Percentiles rank a stretch among this genome's conserved stretches.
Evolutionary conservation across 2,329 filamentous ascomycete genomes (phyloP).

Genomic region (Ophiostoma pallidulum): DNA sequence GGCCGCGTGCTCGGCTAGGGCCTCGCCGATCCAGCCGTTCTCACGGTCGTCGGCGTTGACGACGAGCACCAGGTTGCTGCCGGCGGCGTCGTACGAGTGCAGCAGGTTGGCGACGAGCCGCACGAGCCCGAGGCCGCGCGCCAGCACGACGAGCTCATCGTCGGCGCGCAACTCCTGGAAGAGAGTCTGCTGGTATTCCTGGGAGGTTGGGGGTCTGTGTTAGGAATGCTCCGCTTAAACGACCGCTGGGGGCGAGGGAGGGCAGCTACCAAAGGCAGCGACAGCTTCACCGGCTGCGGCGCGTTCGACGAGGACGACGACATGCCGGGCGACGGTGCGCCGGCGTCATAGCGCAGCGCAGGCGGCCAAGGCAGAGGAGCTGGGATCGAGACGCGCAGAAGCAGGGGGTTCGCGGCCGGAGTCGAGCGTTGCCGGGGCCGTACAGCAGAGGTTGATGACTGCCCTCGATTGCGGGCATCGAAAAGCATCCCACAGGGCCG

Average conservation of each 20-base stretch:
- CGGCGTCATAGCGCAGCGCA: constrained; percentile 5
- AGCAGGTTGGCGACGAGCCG: constrained; percentile 91
- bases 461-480: no score
- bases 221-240: no score
- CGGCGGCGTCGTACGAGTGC: constrained; percentile 92
- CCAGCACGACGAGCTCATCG: constrained; percentile 89
- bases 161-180: constrained; percentile 83
- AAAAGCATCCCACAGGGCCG: no score
- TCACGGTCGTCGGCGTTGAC: constrained; percentile 87
- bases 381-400: not conserved
- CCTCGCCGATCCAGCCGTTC: constrained; percentile 95
- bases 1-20: constrained; percentile 87
- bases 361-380: not conserved
- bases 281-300: constrained; percentile 67
- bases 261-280: constrained; percentile 56
- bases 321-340: constrained; percentile 30
- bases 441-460: no score
- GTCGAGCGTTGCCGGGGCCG: no score
- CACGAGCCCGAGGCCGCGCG: constrained; percentile 82
- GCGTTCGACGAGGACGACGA: constrained; percentile 37
- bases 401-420: no score
- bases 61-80: constrained; percentile 83
- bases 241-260: not conserved
- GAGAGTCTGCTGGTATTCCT: constrained; percentile 90
- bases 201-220: constrained; percentile 1